Evolutionary conservation across 2,329 filamentous ascomycete genomes (phyloP), one percentile per base, ranked within the genome.

Genomic region (Trichoderma endophyticum): DNA sequence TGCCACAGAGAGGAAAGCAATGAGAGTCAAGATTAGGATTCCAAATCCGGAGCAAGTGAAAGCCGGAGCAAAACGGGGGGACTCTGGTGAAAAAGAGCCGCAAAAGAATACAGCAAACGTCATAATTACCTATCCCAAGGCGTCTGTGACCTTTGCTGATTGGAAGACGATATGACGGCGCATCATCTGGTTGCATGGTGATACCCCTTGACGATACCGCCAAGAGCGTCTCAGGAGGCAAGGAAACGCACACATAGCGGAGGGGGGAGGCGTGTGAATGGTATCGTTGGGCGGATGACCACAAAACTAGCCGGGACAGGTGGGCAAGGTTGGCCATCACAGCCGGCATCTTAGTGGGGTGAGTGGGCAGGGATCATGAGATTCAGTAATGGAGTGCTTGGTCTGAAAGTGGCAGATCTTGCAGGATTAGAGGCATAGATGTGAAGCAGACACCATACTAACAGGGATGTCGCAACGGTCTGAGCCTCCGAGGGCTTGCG

Each of bases 351-450:
- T 48, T n/a, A 26, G 71, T 70, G 65, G 71, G 60, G 71, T 34
- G 56, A 39, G 57, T 61, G 67, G 59, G 71, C 67, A 72, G 71
- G 67, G 71, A 72, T 71, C 71, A 72, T 72, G 71, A 72, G 71
- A 71, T 72, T 70, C 60, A 71, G 32, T 36, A 51, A 64, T 34
- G 67, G 21, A 61, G 64, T 71, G 59, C 54, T 39, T 72, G 43
- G 51, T 61, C 51, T 71, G 60, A 62, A 57, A 70, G 59, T 60
- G 60, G 67, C 34, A 72, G 71, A 72, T 72, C 71, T 72, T 70
- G 71, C 66, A 72, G 66, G n/a, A 36, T 36, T 51, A 61, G 67
- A 70, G 39, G 67, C 28, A 62, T 34, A 36, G 12, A 62, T 51
- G n/a, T n/a, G 43, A 70, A 51, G 62, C 51, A 54, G 56, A 59